Conservation (phyloP, 2,329 filamentous ascomycete genomes). For the Aspergillus persii region DNA sequence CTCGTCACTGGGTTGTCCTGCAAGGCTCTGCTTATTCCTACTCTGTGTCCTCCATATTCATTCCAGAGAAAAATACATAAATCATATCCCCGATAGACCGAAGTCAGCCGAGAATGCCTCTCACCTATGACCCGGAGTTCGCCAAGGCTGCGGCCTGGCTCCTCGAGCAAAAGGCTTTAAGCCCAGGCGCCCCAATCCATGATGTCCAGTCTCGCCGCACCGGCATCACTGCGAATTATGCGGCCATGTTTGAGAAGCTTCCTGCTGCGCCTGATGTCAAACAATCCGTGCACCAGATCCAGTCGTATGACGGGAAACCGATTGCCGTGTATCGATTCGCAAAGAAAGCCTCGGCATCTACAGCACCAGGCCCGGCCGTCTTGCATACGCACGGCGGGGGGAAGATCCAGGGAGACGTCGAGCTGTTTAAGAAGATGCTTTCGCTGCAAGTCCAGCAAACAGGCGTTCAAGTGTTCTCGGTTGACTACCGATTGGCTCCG, state of each 20-base stretch:
- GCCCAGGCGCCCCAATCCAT: conserved; percentile 11
- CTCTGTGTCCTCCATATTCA: not conserved
- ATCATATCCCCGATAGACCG: not conserved
- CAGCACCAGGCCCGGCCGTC: conserved; percentile 15
- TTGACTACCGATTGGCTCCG: conserved; percentile 27
- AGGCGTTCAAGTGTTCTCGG: conserved; percentile 23
- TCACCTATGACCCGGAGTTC: conserved; percentile 20
- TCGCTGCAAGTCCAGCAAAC: conserved; percentile 15
- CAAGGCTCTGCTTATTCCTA: not conserved
- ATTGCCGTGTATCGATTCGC: conserved; percentile 20
- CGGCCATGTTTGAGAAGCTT: conserved; percentile 9
- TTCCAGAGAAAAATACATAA: not conserved
- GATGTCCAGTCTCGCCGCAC: conserved; percentile 13
- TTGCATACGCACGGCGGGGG: conserved; percentile 28
- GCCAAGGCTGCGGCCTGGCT: conserved; percentile 13
- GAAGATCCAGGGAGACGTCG: conserved; percentile 20
- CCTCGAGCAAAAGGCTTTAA: conserved; percentile 9
- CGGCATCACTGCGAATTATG: conserved; percentile 8
- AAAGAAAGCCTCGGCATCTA: conserved; percentile 6
- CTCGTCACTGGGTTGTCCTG: not conserved
- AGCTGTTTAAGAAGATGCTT: conserved; percentile 12
- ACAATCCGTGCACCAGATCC: conserved; percentile 14
- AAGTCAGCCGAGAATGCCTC: conserved; percentile 15
- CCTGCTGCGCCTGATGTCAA: conserved; percentile 17
- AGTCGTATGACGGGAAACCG: conserved; percentile 19